Percentiles rank a stretch among this genome's conserved stretches.
These are phyloP conservation scores for Trichoderma afroharzianum DNA, from an alignment of 2,329 filamentous ascomycete species.

Conservation along the genomic window DNA sequence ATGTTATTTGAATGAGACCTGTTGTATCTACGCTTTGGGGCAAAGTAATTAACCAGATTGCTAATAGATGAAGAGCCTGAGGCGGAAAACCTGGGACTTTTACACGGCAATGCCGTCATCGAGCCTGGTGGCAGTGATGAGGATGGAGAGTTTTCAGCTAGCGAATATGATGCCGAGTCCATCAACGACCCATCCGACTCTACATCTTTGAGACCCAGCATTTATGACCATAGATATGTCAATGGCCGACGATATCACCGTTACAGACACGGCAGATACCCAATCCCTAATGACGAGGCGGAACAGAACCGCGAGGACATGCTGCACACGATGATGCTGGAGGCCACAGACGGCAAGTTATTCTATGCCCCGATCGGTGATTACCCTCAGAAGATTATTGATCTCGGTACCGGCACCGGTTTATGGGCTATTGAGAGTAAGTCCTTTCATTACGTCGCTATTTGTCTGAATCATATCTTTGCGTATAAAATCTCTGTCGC, in stretches of 20 bases:
- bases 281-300: slow-evolving; percentile 43
- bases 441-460: background rate
- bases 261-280: slow-evolving; percentile 41
- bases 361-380: slow-evolving; percentile 39
- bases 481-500: background rate
- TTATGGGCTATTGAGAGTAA: slow-evolving; percentile 42
- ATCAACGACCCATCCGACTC: slow-evolving; percentile 2
- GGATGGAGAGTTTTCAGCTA: slow-evolving; percentile 34
- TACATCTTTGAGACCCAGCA: slow-evolving; percentile 10
- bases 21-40: background rate
- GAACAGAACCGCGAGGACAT: slow-evolving; percentile 46
- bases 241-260: slow-evolving; percentile 40
- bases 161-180: slow-evolving; percentile 17
- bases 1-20: background rate
- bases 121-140: slow-evolving; percentile 33
- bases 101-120: slow-evolving; percentile 30
- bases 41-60: background rate
- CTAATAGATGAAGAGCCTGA: background rate
- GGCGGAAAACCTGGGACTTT: slow-evolving; percentile 23
- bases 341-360: slow-evolving; percentile 40
- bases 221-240: slow-evolving; percentile 10
- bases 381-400: slow-evolving; percentile 42
- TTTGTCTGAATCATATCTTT: background rate
- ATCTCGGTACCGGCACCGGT: slow-evolving; percentile 49
- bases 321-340: slow-evolving; percentile 43